phyloP scores from a whole-genome alignment of 106 monocot genomes.

The Dendrobium nobile region DNA sequence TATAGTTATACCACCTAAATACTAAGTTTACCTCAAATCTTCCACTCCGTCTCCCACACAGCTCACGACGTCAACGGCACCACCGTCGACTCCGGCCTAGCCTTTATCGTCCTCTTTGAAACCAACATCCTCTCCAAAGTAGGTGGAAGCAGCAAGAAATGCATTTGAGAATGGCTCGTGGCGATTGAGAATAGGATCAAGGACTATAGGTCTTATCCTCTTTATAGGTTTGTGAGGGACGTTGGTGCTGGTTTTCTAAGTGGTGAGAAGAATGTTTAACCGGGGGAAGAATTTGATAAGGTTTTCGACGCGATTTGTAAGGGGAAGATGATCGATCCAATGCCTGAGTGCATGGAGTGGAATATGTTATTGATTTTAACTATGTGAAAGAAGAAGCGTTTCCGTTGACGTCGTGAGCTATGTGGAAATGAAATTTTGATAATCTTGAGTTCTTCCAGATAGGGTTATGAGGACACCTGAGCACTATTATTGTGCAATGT shows the following conservation, averaged over 20 bases:
- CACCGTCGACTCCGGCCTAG: too few relatives aligned
- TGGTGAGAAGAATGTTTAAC: constrained; percentile 13
- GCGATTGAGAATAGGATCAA: constrained; percentile 12
- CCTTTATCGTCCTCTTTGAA: too few relatives aligned
- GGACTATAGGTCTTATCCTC: constrained; percentile 25
- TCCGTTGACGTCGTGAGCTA: too few relatives aligned
- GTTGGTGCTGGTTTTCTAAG: constrained; percentile 27
- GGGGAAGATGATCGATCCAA: constrained; percentile 13
- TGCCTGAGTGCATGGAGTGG: constrained; percentile 30
- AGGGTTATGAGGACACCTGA: constrained; percentile 37
- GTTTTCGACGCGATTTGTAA: constrained; percentile 12
- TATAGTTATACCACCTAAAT: too few relatives aligned
- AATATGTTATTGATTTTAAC: not conserved
- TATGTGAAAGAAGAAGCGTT: too few relatives aligned
- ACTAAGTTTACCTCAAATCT: too few relatives aligned
- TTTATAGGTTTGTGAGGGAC: constrained; percentile 27
- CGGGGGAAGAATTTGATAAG: constrained; percentile 9
- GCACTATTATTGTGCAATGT: constrained; percentile 64
- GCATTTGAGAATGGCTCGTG: not conserved
- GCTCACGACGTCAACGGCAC: too few relatives aligned
- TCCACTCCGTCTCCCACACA: too few relatives aligned
- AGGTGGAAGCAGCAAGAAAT: not conserved
- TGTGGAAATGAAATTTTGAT: not conserved
- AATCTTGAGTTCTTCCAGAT: not conserved
- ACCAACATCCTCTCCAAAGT: not conserved